Base-by-base conservation (phyloP, 129 eudicot genomes). In the Rutidosis leptorrhynchoides region DNA sequence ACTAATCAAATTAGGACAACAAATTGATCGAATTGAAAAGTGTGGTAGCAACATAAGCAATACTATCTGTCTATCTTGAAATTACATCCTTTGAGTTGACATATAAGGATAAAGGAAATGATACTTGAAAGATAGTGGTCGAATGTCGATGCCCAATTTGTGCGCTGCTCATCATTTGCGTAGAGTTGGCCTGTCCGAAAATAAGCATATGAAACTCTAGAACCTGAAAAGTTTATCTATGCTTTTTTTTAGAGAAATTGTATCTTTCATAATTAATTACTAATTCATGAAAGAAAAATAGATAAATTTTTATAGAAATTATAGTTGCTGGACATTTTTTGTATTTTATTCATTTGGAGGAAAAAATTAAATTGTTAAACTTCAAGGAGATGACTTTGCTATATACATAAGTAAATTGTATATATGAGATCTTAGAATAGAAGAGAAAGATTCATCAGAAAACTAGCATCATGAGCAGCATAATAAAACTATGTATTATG, bases 341-440 rank as follows among this genome's bases (percentile, higher is more conserved):
- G 42, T 33, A 1, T 33, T 7, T 33, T 33, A 11, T 33, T 33
- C 42, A 33, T 33, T 33, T 33, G 42, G 42, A 33, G 42, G 42
- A 12, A 33, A 12, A 33, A 33, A 33, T 37, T 2, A 10, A 37
- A 7, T 7, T 37, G 16, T 33, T 33, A 72, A 25, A 54, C 58
- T 57, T 28, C 58, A 58, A 43, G 15, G 58, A 70, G 1, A 43
- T 54, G 7, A 29, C 30, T 65, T 26, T 8, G 45, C 42, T 53
- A 21, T 27, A 9, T 0, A 21, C 40, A 9, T 0, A 8, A 37
- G 26, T 32, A 54, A 55, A 25, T 62, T 33, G 5, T 37, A 55
- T 30, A n/a, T 37, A 55, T 30, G 40, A 43, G 30, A 56, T 32
- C 16, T 45, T 56, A 68, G 10, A 64, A 64, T 46, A 71, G 61